Base-by-base conservation (phyloP, 2,329 filamentous ascomycete genomes). In the Aspergillus neotritici region DNA sequence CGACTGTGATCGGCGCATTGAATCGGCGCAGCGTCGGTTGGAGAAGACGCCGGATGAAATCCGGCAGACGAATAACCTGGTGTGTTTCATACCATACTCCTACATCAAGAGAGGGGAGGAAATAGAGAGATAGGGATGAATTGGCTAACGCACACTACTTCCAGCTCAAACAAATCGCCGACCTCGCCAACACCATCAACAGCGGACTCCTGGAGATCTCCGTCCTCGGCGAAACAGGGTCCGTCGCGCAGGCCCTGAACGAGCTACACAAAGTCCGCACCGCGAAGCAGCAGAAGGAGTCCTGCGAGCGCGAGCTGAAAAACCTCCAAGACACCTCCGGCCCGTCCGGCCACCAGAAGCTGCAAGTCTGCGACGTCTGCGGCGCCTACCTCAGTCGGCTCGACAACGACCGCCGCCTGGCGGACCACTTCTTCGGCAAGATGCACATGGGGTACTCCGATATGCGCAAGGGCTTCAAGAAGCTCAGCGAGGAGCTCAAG, bases 11-110 rank as follows among this genome's bases (percentile, higher is more conserved):
- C 80, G 89, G 43, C 79, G 90, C 56, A 98, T 98, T 63, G 90
- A 97, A 53, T 77, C 82, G 11, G 89, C 91, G 8, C 91, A 97
- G 74, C 78, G 89, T 40, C 77, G 91, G 40, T 71, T 98, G 46
- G 93, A 98, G 70, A 98, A 97, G 77, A 97, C 93, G 1, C 90
- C 91, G 7, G 93, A 98, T 62, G 93, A 98, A 73, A 96, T 98
- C 54, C 76, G 87, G 17, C 90, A 97, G 73, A 97, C 93, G 3
- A 97, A 95, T 62, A 80, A 84, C 37, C 70, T 97, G 55, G 80
- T 84, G 65, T 42, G 70, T 47, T 25, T 21, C n/a, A 21, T 21
- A 21, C 17, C 17, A n/a, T 21, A 21, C 17, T 6, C 17, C 21
- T 9, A 25, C 9, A 6, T 21, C 5, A 6, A 25, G 21, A 25